phyloP scores from a whole-genome alignment of 78 protist genomes.

The Paratrimastix pyriformis region DNA sequence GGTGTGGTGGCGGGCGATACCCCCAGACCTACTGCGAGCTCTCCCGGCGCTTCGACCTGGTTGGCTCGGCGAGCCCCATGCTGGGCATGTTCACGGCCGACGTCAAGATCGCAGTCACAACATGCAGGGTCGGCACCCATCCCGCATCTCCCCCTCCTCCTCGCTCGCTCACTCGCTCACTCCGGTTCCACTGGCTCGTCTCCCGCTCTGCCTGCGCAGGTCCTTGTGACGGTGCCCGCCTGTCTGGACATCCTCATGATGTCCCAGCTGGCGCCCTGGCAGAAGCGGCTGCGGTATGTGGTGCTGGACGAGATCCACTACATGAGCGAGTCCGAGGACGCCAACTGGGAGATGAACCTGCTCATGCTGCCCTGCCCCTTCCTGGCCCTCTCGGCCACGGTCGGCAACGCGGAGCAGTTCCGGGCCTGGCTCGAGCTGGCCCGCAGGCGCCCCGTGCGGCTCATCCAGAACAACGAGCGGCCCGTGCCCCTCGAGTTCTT shows the following conservation, averaged over 20 bases:
- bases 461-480: not conserved
- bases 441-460: no score
- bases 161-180: not conserved
- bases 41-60: slow-evolving; percentile 6
- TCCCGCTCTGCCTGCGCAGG: not conserved
- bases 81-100: slow-evolving; percentile 34
- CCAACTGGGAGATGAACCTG: slow-evolving; percentile 67
- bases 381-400: slow-evolving; percentile 81
- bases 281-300: slow-evolving; percentile 42
- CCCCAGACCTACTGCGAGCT: no score
- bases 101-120: not conserved
- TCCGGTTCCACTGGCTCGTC: not conserved
- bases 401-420: slow-evolving; percentile 58
- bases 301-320: slow-evolving; percentile 80
- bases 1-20: no score
- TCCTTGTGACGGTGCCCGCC: slow-evolving; percentile 43
- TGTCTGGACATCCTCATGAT: slow-evolving; percentile 27
- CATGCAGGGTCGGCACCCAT: not conserved
- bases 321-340: slow-evolving; percentile 21
- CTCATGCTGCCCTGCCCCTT: slow-evolving; percentile 48
- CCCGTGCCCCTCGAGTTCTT: not conserved
- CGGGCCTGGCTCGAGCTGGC: slow-evolving; percentile 56
- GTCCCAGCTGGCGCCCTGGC: slow-evolving; percentile 16
- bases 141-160: not conserved
- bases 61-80: slow-evolving; percentile 9